Base-by-base conservation (phyloP, 305 asterid species). In the Fraxinus sp. region DNA sequence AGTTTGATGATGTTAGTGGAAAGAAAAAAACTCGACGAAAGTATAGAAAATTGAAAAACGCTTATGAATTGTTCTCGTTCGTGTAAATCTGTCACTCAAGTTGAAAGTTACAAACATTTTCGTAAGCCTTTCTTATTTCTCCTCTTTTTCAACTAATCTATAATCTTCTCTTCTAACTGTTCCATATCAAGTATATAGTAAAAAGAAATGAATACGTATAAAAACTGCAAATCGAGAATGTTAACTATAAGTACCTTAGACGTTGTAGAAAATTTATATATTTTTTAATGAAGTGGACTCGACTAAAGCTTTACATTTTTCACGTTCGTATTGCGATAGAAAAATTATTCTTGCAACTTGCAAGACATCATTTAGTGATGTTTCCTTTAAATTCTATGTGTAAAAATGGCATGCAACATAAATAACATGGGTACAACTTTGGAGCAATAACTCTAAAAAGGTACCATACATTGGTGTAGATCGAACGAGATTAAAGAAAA, bases 371-470 rank as follows among this genome's bases (percentile, higher is more conserved):
- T 68, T 68, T 30, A 5, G 35, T 26, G 18, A 28, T 68, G 74
- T 30, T 13, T 13, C 39, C 41, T 70, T 30, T 11, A 30, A 13
- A 28, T 70, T 30, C 33, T 30, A 13, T 26, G 22, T 70, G 22
- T 13, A 62, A 35, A 74, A 36, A 80, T 18, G 35, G 78, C 2
- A 28, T 73, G 79, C 79, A 80, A 84, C 44, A 52, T 77, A 82
- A 70, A 80, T 37, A 59, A 75, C 82, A 75, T 76, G 72, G 73
- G 78, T 72, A 20, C 37, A 68, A 39, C 33, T 8, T 64, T 59
- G 72, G 10, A 77, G 37, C 70, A 83, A 71, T 36, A 75, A 79
- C 80, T 74, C 83, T 16, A 52, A 79, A 81, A 64, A 44, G 35
- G 10, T 62, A 28, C 32, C 57, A 52, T 36, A 55, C 11, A 49